Percentiles rank a stretch among this genome's conserved stretches.
phyloP scores from a whole-genome alignment of 2,329 filamentous ascomycete species.

The Neospermospora avenae region DNA sequence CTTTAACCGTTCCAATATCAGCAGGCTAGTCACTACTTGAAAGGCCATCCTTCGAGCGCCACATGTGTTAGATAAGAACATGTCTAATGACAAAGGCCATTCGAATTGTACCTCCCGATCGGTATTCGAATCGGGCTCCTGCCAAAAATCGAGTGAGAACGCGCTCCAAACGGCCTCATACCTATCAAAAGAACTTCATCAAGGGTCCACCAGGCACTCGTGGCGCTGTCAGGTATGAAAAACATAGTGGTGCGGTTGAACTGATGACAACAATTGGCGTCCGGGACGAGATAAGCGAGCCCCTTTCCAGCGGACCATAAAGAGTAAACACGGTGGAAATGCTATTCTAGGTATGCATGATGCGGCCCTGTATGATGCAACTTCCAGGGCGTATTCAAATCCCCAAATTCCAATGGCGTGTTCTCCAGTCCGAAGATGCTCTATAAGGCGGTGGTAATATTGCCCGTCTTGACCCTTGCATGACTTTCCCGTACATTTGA shows the following conservation, averaged over 20 bases:
- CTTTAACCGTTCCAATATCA: neutral
- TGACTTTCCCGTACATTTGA: neutral
- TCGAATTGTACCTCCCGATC: no score
- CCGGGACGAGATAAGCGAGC: neutral
- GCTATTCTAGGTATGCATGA: neutral
- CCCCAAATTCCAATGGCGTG: neutral
- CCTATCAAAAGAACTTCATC: neutral
- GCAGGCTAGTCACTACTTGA: no score
- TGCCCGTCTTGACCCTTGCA: neutral
- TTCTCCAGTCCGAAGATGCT: neutral
- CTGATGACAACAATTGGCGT: neutral
- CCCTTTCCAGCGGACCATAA: neutral
- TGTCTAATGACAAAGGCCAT: no score
- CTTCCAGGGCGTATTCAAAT: neutral
- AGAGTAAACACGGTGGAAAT: neutral
- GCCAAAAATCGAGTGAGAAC: constrained; percentile 7
- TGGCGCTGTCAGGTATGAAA: neutral
- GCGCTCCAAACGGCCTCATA: neutral
- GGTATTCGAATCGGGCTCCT: neutral
- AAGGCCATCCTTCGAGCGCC: no score
- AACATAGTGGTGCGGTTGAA: neutral
- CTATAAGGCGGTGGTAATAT: neutral
- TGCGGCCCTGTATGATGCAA: neutral
- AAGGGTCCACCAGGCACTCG: neutral
- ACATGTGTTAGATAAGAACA: no score